Percentiles rank a stretch among this genome's conserved stretches.
Evolutionary conservation across 2,329 filamentous ascomycete species (phyloP).

Genomic region (Stagonosporopsis cucurbitacearum): DNA sequence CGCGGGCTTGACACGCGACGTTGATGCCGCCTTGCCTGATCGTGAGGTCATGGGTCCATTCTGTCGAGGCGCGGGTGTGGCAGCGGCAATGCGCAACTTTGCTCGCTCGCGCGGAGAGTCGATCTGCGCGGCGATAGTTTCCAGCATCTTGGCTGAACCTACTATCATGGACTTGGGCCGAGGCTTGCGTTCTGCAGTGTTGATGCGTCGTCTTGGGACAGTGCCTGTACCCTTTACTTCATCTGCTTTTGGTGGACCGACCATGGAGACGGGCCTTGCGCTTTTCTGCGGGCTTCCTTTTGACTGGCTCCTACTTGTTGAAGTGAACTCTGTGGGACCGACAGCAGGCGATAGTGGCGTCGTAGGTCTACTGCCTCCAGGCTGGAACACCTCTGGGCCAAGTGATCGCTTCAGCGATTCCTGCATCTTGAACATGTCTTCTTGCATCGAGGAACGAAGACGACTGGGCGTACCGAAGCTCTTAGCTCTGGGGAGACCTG

Average conservation of each 20-base stretch:
- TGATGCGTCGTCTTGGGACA: neutral
- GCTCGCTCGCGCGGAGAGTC: slow-evolving; percentile 11
- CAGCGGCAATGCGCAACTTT: slow-evolving; percentile 5
- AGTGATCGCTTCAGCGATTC: slow-evolving; percentile 19
- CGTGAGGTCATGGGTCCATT: slow-evolving; percentile 5
- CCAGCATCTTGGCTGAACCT: slow-evolving; percentile 7
- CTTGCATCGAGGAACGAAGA: slow-evolving; percentile 16
- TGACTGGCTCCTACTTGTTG: neutral
- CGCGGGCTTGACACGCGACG: neutral
- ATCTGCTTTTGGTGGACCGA: neutral
- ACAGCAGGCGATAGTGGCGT: neutral
- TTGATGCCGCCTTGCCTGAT: neutral
- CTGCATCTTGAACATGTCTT: slow-evolving; percentile 17
- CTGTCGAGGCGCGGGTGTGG: neutral
- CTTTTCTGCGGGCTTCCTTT: neutral
- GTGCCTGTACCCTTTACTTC: neutral
- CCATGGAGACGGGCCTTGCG: neutral
- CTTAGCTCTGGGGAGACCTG: slow-evolving; percentile 1
- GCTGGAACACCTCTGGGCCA: slow-evolving; percentile 8
- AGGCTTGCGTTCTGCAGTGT: slow-evolving; percentile 8
- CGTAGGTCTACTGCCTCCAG: neutral
- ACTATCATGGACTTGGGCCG: slow-evolving; percentile 16
- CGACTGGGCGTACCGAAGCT: slow-evolving; percentile 8
- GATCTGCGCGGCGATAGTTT: slow-evolving; percentile 5
- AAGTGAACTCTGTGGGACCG: neutral